Conservation (phyloP, 2,329 filamentous ascomycete genomes). For the Neonectria faginata region DNA sequence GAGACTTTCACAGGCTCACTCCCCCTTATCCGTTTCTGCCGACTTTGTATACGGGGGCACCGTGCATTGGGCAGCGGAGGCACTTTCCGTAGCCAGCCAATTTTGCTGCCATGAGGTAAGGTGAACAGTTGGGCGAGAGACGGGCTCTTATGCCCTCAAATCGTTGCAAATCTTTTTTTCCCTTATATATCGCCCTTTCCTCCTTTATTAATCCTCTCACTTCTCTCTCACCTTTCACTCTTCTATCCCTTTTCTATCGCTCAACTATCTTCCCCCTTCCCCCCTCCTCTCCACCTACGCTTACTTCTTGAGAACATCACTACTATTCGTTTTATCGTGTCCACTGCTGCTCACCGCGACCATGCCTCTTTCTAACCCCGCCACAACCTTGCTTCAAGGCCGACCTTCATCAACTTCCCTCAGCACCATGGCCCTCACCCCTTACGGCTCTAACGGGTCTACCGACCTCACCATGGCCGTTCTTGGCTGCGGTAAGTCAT, state of each 20-base stretch:
- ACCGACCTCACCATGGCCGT: constrained; percentile 78
- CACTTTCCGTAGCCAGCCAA: constrained; percentile 40
- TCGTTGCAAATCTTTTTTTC: constrained; percentile 30
- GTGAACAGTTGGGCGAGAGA: constrained; percentile 25
- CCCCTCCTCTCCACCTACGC: not conserved
- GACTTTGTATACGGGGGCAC: constrained; percentile 36
- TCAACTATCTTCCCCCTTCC: constrained; percentile 9
- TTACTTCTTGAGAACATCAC: constrained; percentile 3
- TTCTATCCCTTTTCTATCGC: constrained; percentile 9
- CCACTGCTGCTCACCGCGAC: not conserved
- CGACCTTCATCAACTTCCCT: constrained; percentile 16
- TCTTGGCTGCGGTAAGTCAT: constrained; percentile 79
- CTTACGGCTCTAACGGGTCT: constrained; percentile 51
- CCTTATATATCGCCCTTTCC: constrained; percentile 14
- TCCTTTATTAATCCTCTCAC: constrained; percentile 15
- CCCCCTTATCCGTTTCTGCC: constrained; percentile 39
- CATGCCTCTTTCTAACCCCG: constrained; percentile 18
- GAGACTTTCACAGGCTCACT: constrained; percentile 36
- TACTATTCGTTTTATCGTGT: not conserved
- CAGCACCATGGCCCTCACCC: constrained; percentile 48
- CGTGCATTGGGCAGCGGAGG: constrained; percentile 47
- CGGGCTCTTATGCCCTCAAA: constrained; percentile 26
- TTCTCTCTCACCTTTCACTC: constrained; percentile 11
- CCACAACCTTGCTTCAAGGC: constrained; percentile 23
- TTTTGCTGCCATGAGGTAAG: constrained; percentile 38